Percentiles rank a stretch among this genome's conserved stretches.
phyloP scores from a whole-genome alignment of 2,329 filamentous ascomycete species.

The Penicillium brevicompactum region DNA sequence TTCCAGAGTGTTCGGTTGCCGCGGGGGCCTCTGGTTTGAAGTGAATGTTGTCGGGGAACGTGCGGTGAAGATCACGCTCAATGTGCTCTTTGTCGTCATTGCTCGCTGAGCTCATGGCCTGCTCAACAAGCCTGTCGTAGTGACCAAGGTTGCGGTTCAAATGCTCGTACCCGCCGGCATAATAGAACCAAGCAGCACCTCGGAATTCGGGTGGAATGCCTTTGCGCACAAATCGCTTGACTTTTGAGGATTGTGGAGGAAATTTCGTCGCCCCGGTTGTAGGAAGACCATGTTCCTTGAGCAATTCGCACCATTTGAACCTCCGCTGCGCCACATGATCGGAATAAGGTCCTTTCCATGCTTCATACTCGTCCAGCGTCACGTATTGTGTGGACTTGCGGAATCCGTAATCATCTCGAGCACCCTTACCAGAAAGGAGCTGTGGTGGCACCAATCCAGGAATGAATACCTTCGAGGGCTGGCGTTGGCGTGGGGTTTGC shows the following conservation, averaged over 20 bases:
- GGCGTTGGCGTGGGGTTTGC: conserved; percentile 18
- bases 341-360: conserved; percentile 75
- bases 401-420: conserved; percentile 86
- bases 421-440: conserved; percentile 32
- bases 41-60: conserved; percentile 89
- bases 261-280: conserved; percentile 75
- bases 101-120: conserved; percentile 65
- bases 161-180: conserved; percentile 82
- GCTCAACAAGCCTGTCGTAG: conserved; percentile 70
- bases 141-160: conserved; percentile 74
- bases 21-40: conserved; percentile 68
- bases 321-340: conserved; percentile 73
- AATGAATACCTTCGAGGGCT: conserved; percentile 32
- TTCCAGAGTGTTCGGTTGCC: conserved; percentile 26
- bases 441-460: conserved; percentile 43
- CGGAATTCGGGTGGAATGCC: conserved; percentile 92
- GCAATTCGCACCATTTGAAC: conserved; percentile 78
- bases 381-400: conserved; percentile 83
- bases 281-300: conserved; percentile 74
- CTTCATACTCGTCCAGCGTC: conserved; percentile 74
- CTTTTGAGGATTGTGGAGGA: conserved; percentile 76
- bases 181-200: conserved; percentile 97
- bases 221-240: conserved; percentile 88
- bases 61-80: conserved; percentile 88
- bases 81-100: conserved; percentile 84